phyloP scores from a whole-genome alignment of 345 rosid species.

The Boechera retrofracta region DNA sequence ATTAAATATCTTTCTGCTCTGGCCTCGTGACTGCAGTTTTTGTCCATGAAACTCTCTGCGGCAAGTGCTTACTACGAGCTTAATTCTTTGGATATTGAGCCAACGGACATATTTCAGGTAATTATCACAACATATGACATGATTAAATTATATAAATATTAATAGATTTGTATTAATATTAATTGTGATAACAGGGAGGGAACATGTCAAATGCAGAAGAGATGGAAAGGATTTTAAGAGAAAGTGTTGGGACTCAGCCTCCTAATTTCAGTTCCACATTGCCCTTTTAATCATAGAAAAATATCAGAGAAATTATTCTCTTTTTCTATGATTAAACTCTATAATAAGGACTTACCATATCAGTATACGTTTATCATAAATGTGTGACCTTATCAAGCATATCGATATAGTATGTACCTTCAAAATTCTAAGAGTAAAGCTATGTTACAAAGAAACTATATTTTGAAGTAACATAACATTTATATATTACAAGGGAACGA shows the following conservation, averaged over 20 bases:
- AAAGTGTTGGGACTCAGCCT: conserved; percentile 27
- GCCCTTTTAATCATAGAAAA: conserved; percentile 27
- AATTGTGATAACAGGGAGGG: conserved; percentile 30
- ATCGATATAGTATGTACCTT: conserved; percentile 17
- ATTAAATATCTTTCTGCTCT: neutral
- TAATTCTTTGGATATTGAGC: conserved; percentile 47
- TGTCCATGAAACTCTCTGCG: conserved; percentile 67
- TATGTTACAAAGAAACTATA: conserved; percentile 28
- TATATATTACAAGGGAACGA: conserved; percentile 14
- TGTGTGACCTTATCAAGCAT: conserved; percentile 19
- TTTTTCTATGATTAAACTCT: neutral
- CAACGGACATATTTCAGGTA: conserved; percentile 47
- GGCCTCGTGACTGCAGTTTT: conserved; percentile 46
- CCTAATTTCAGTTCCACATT: conserved; percentile 26
- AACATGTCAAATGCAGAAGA: conserved; percentile 21
- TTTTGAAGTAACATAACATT: neutral
- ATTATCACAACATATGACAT: conserved; percentile 20
- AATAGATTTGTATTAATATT: neutral
- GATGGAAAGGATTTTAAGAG: conserved; percentile 36
- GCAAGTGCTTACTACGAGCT: conserved; percentile 56
- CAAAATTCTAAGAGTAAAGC: conserved; percentile 1
- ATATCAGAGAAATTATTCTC: neutral
- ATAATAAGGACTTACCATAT: conserved; percentile 5
- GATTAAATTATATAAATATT: neutral
- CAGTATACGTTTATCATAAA: neutral